Evolutionary conservation across 768 basidiomycete species (phyloP), one percentile per base, ranked within the genome.

Genomic region (Mycena maculata): DNA sequence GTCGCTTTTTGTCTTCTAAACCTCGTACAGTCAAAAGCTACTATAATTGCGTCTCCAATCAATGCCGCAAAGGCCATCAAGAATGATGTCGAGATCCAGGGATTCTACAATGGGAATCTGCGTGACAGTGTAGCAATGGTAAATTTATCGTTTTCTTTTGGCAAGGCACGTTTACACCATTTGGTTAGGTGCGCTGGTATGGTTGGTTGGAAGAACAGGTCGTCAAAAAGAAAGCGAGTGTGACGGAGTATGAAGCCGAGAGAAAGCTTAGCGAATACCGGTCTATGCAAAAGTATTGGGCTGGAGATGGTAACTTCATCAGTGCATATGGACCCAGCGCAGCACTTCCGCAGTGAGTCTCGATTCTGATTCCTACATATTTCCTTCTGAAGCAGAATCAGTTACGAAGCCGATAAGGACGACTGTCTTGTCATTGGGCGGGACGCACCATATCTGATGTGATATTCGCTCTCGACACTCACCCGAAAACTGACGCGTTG

Each of bases 251-350:
- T 61, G 79, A 90, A 57, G 92, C 82, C 6, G 85, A 91, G 1
- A 78, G 80, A 60, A 80, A 85, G 68, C 81, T 93, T 31, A 86
- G 88, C 75, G 75, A 83, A 65, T 92, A 85, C 67, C 80, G 92
- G 68, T 84, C 85, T 70, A 83, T 87, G 27, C 80, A 83, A 13
- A 72, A 83, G 54, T 92, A 89, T 80, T 87, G 81, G 73, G 92
- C 90, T 2, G 75, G 90, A n/a, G 89, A 88, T 1, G 92, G 92
- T 74, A 71, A 81, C 0, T 92, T 91, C 0, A 93, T 93, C 60
- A 92, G 69, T 63, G 69, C 69, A 20, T 71, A 71, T 44, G 69
- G 69, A 9, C 69, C 69, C 2, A 61, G 85, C 77, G 66, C 70
- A 15, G 70, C 70, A 25, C 63, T 71, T 30, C 67, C 70, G 4